Evolutionary conservation across 2,329 filamentous ascomycete genomes (phyloP).

Genomic region (Periconia digitata): DNA sequence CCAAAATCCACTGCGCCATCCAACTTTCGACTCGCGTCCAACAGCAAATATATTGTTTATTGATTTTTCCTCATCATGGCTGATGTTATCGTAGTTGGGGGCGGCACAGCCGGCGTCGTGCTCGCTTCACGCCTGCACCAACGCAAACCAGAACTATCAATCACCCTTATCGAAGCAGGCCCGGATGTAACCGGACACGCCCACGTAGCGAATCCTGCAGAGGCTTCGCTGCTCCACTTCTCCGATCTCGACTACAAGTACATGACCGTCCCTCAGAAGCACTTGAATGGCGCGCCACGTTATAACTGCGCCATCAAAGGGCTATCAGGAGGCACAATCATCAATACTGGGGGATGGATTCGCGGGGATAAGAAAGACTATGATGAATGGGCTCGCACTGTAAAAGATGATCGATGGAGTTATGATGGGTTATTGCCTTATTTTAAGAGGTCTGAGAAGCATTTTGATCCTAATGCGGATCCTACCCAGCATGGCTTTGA

Average conservation of each 20-base stretch:
- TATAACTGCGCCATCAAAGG: conserved; percentile 34
- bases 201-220: conserved; percentile 17
- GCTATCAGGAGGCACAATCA: conserved; percentile 29
- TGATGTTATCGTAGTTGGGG: conserved; percentile 32
- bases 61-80: too few relatives aligned
- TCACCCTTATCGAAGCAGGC: conserved; percentile 39
- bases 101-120: conserved; percentile 28
- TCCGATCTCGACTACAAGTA: conserved; percentile 38
- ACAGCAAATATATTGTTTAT: too few relatives aligned
- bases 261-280: conserved; percentile 31
- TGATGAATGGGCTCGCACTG: conserved; percentile 26
- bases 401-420: conserved; percentile 28
- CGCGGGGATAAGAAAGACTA: conserved; percentile 30
- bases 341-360: conserved; percentile 30
- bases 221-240: conserved; percentile 22
- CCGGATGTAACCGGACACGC: conserved; percentile 20
- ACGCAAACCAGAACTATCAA: conserved; percentile 12
- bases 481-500: conserved; percentile 25
- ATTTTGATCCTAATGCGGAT: conserved; percentile 22
- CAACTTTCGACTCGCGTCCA: too few relatives aligned
- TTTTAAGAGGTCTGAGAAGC: conserved; percentile 27
- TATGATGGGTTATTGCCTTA: conserved; percentile 31
- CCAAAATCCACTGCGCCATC: too few relatives aligned
- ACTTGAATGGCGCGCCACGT: conserved; percentile 24
- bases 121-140: conserved; percentile 34